phyloP scores from a whole-genome alignment of 1,139 yeast species.

The Geotrichum fermentans region DNA sequence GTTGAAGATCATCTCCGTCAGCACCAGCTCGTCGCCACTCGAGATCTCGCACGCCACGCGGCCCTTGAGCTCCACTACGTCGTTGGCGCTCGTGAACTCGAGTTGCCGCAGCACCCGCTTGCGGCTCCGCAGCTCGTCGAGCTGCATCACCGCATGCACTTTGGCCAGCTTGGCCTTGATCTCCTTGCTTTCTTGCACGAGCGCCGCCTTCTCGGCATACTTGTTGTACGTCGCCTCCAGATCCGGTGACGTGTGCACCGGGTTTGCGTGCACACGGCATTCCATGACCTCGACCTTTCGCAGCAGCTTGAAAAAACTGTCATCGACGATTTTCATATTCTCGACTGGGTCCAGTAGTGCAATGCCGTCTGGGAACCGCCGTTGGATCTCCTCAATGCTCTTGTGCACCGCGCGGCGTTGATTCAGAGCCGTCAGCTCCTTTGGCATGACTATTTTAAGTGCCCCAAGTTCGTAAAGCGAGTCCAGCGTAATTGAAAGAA shows the following conservation, averaged over 20 bases:
- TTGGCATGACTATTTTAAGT: constrained; percentile 75
- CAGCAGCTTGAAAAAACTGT: constrained; percentile 62
- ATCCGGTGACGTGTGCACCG: constrained; percentile 61
- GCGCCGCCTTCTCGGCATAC: constrained; percentile 59
- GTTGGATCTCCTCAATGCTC: constrained; percentile 71
- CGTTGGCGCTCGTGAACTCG: constrained; percentile 75
- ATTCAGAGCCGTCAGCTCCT: constrained; percentile 63
- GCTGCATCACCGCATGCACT: constrained; percentile 87
- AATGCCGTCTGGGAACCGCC: constrained; percentile 83
- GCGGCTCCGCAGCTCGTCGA: constrained; percentile 89
- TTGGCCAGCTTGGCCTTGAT: constrained; percentile 65
- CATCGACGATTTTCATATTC: constrained; percentile 86
- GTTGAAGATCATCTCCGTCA: constrained; percentile 88
- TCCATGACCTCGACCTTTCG: constrained; percentile 80
- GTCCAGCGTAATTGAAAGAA: constrained; percentile 76
- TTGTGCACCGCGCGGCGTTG: constrained; percentile 72
- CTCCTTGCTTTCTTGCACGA: constrained; percentile 56
- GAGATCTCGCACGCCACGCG: constrained; percentile 77
- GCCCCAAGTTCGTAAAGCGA: constrained; percentile 74
- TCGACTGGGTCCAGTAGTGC: constrained; percentile 86
- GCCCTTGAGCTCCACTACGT: constrained; percentile 66
- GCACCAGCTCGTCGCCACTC: constrained; percentile 69
- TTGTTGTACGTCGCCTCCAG: constrained; percentile 56
- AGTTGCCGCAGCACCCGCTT: constrained; percentile 79
- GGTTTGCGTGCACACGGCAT: constrained; percentile 51